A percentile compares a stretch with the other conserved stretches of the same genome.
Evolutionary conservation across 768 basidiomycete species (phyloP).

Genomic region (Termitomyces sp.): DNA sequence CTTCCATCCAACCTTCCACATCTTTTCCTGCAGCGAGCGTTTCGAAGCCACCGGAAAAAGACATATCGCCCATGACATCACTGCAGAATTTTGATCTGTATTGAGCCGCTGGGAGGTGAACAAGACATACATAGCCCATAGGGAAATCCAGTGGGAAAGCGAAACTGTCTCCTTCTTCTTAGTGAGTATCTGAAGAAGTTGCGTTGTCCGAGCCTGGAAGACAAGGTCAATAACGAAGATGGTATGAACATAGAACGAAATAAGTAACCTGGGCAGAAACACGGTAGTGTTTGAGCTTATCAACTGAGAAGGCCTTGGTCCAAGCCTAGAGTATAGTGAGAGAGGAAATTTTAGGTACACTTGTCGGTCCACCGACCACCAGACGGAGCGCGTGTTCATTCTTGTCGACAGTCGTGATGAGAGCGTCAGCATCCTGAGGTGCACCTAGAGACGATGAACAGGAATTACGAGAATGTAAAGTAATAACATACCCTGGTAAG

Average conservation of each 20-base stretch:
- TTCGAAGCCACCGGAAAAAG: conserved; percentile 26
- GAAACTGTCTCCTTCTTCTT: conserved; percentile 7
- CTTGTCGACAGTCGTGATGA: conserved; percentile 19
- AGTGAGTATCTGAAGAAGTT: background rate
- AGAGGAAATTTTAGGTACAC: background rate
- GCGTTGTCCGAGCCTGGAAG: background rate
- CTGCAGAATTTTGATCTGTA: conserved; percentile 6
- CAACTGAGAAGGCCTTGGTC: background rate
- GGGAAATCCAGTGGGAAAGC: conserved; percentile 21
- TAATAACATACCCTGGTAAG: conserved; percentile 18
- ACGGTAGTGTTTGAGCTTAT: background rate
- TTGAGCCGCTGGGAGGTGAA: conserved; percentile 3
- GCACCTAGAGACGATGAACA: conserved; percentile 5
- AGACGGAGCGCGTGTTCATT: conserved; percentile 15
- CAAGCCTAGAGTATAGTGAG: background rate
- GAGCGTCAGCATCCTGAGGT: conserved; percentile 18
- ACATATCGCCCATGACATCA: conserved; percentile 28
- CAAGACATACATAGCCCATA: conserved; percentile 13
- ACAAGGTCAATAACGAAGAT: background rate
- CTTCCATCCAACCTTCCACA: conserved; percentile 25
- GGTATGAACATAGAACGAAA: background rate
- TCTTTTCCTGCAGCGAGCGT: conserved; percentile 23
- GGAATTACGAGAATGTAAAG: background rate
- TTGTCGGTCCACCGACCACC: conserved; percentile 10
- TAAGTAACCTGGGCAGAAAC: background rate